A percentile compares a stretch with the other conserved stretches of the same genome.
phyloP scores from a whole-genome alignment of 495 filamentous ascomycete genomes.

The Aspergillus biplanus region DNA sequence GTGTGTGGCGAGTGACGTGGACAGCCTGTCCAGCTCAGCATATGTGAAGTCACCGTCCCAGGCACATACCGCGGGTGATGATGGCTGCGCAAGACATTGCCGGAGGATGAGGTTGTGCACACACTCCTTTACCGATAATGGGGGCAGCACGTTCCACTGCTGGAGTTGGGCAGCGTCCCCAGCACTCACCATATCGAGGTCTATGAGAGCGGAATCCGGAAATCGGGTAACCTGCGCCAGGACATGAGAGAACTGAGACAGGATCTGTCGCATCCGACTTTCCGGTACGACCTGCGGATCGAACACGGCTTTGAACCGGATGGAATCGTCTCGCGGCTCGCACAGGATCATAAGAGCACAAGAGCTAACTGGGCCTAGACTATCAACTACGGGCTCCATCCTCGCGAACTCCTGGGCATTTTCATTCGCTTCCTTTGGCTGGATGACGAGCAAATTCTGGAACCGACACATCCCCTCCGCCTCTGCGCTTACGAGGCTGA shows the following conservation, averaged over 20 bases:
- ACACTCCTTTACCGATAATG: conserved; percentile 27
- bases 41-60: conserved; percentile 30
- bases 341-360: neutral
- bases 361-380: neutral
- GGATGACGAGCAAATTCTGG: conserved; percentile 33
- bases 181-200: conserved; percentile 2
- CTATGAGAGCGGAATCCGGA: too few relatives aligned
- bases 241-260: too few relatives aligned
- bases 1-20: conserved; percentile 22
- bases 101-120: conserved; percentile 23
- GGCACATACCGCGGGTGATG: conserved; percentile 17
- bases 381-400: neutral
- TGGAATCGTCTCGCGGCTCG: conserved; percentile 19
- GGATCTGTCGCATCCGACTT: conserved; percentile 21
- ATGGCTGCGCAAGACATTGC: neutral
- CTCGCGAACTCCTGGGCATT: neutral
- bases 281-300: conserved; percentile 18
- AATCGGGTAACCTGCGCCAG: too few relatives aligned
- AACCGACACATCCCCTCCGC: conserved; percentile 56
- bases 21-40: conserved; percentile 18
- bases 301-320: neutral
- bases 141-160: conserved; percentile 21
- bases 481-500: conserved; percentile 52
- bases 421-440: too few relatives aligned
- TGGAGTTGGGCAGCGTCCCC: neutral